These are phyloP conservation scores for Hymenoscyphus occultus DNA, from an alignment of 2,329 filamentous ascomycete genomes.

Conservation along the genomic window DNA sequence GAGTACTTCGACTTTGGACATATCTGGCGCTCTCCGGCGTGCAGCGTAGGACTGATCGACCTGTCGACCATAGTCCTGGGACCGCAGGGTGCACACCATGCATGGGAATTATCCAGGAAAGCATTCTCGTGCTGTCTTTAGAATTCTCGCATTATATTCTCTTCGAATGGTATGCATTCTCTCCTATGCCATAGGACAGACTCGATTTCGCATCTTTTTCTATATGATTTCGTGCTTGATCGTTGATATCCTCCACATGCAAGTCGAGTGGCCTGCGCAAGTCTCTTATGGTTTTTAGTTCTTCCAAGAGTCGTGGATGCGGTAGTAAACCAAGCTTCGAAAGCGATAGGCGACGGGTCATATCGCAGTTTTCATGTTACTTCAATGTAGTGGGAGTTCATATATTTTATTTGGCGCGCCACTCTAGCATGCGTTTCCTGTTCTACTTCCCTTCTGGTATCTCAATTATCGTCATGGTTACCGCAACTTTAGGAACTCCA, in stretches of 20 bases:
- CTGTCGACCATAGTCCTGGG: constrained; percentile 1
- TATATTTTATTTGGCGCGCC: background rate
- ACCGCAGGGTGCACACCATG: background rate
- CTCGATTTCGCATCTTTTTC: background rate
- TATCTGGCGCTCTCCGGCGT: background rate
- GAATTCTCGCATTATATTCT: background rate
- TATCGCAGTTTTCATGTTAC: too few relatives aligned
- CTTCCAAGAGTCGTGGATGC: too few relatives aligned
- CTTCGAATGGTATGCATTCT: background rate
- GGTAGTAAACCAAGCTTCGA: too few relatives aligned
- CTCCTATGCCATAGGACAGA: background rate
- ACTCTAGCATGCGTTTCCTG: background rate
- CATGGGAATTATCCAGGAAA: background rate
- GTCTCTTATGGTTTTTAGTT: too few relatives aligned
- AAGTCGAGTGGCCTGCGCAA: too few relatives aligned
- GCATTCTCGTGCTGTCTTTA: too few relatives aligned
- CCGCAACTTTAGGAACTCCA: background rate
- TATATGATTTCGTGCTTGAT: background rate
- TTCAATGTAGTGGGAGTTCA: background rate
- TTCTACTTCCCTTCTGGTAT: background rate
- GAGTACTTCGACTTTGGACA: background rate
- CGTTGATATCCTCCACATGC: too few relatives aligned
- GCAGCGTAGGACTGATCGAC: background rate
- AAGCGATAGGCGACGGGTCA: too few relatives aligned
- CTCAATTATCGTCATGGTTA: background rate